Evolutionary conservation across 2,329 filamentous ascomycete genomes (phyloP), one percentile per base, ranked within the genome.

Genomic region (Fusarium lateritium): DNA sequence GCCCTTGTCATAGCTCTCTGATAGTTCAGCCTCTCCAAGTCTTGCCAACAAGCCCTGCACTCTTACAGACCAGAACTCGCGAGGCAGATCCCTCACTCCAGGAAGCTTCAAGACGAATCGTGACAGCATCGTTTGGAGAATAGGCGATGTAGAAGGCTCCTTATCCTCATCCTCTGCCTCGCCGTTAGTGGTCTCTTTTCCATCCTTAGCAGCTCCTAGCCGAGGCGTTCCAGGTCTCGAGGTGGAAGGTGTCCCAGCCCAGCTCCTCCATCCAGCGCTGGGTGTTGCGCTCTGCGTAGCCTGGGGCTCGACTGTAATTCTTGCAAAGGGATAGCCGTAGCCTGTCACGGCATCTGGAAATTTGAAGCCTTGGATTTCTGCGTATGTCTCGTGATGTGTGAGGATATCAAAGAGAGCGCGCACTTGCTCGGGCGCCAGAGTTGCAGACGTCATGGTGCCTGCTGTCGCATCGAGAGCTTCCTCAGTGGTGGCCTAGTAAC

Each of bases 1-100:
- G 15, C 91, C 92, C 78, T 94, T 94, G 77, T 95, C 92, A 74
- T 94, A 95, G 76, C 91, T 94, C 77, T 95, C 92, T 2, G 91
- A 94, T 33, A 95, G 81, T 51, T 93, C 88, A 3, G 89, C 91
- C 33, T 89, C 85, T 10, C 85, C 89, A 55, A 95, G 81, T 72
- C 88, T 84, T 71, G 82, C 80, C 71, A 93, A 81, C 17, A 93
- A 77, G 3, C 84, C 84, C 69, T 88, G 85, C 24, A 91, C 82
- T 44, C 87, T 84, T n/a, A 84, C 81, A 34, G 83, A 83, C 90
- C 91, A 94, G 77, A 92, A 93, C 5, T 87, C 86, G 2, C 81
- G 76, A 0, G 88, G 84, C 4, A 95, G 82, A 62, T 89, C 86
- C 51, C 84, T 84, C 39, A 93, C 78, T 1, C 90, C 91, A 0